These are phyloP conservation scores for Strobilomyces echinocephalus DNA, from an alignment of 768 basidiomycete species.

Conservation along the genomic window DNA sequence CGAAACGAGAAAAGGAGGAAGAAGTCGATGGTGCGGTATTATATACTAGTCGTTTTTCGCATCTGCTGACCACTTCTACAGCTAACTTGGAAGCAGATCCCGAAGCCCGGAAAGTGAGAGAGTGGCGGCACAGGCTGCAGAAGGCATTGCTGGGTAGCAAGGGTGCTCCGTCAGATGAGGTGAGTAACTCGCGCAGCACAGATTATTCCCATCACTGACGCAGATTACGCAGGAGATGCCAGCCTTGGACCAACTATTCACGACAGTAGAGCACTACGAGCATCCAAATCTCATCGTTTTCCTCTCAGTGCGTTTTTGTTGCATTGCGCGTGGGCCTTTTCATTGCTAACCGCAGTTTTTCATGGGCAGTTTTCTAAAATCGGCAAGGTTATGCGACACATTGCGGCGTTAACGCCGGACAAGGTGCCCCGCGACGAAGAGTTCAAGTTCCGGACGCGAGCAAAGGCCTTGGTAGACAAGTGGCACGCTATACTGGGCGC, in stretches of 20 bases:
- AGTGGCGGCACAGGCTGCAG: constrained; percentile 91
- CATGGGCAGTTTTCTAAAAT: constrained; percentile 42
- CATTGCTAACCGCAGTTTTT: constrained; percentile 8
- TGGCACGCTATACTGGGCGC: constrained; percentile 39
- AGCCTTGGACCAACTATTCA: constrained; percentile 64
- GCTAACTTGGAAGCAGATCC: constrained; percentile 49
- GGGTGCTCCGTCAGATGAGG: constrained; percentile 58
- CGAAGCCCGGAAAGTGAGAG: constrained; percentile 72
- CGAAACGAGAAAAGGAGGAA: constrained; percentile 54
- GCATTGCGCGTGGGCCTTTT: constrained; percentile 3
- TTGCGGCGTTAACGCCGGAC: constrained; percentile 39
- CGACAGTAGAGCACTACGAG: constrained; percentile 70
- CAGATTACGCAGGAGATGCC: constrained; percentile 64
- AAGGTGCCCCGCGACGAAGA: constrained; percentile 49
- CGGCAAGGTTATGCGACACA: constrained; percentile 60
- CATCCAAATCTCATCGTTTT: constrained; percentile 70
- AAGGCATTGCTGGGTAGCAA: constrained; percentile 76
- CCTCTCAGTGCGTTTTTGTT: constrained; percentile 44
- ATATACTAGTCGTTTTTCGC: neutral
- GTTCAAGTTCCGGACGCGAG: constrained; percentile 49
- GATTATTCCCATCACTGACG: constrained; percentile 5
- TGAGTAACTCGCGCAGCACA: constrained; percentile 29
- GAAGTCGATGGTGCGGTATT: constrained; percentile 52
- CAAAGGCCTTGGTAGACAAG: constrained; percentile 43
- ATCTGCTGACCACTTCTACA: constrained; percentile 15